phyloP scores from a whole-genome alignment of 169 alveolate genomes.

The Eimeria falciformis region DNA sequence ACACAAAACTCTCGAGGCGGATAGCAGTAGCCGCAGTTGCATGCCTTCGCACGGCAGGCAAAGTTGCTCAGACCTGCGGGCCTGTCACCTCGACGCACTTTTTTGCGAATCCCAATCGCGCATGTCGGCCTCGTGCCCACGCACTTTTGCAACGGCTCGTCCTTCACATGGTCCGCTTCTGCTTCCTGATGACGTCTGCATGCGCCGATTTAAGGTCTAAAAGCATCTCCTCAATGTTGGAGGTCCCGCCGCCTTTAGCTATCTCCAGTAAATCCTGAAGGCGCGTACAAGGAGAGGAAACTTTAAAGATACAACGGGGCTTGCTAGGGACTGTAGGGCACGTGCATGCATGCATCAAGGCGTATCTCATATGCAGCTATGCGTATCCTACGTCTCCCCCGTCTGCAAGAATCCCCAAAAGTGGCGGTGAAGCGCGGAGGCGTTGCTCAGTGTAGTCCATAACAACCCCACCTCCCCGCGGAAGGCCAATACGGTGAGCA shows the following conservation, averaged over 20 bases:
- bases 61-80: background rate
- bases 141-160: no score
- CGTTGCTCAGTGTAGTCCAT: no score
- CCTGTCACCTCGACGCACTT: background rate
- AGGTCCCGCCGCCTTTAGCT: conserved; percentile 7
- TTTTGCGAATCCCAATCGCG: background rate
- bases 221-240: conserved; percentile 2
- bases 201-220: conserved; percentile 24
- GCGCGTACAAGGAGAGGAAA: background rate
- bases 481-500: no score
- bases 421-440: no score
- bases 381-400: no score
- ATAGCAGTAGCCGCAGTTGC: background rate
- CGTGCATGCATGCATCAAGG: background rate
- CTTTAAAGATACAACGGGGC: background rate
- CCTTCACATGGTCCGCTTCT: no score
- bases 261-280: conserved; percentile 29
- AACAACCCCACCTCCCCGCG: no score
- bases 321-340: background rate
- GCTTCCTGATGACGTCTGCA: background rate
- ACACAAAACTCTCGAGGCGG: no score
- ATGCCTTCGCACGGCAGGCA: background rate
- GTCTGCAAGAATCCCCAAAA: no score
- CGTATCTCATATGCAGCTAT: no score
- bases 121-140: no score